A percentile compares a stretch with the other conserved stretches of the same genome.
phyloP scores from a whole-genome alignment of 768 basidiomycete genomes.

The Panaeolus cyanescens region DNA sequence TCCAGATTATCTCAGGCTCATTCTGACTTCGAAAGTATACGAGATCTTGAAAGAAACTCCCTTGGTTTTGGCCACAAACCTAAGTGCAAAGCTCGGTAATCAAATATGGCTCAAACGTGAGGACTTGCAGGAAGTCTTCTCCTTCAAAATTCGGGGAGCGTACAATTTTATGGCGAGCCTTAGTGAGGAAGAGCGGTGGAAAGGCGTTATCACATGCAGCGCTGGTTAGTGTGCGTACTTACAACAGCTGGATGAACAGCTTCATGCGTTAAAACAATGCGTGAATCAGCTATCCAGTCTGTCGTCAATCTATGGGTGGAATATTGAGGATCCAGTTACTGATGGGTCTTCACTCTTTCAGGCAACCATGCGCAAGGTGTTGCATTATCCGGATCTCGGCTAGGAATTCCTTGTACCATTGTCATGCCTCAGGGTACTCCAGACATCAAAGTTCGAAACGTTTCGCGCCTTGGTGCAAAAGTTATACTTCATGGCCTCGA shows the following conservation, averaged over 20 bases:
- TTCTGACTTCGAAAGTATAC: constrained; percentile 89
- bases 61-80: constrained; percentile 81
- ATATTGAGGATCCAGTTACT: background rate
- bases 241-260: constrained; percentile 9
- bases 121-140: constrained; percentile 96
- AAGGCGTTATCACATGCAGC: constrained; percentile 96
- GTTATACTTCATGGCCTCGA: constrained; percentile 90
- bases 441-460: constrained; percentile 94
- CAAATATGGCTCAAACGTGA: constrained; percentile 97
- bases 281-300: background rate
- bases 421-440: constrained; percentile 98
- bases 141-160: constrained; percentile 98
- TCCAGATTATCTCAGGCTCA: constrained; percentile 88
- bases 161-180: constrained; percentile 98
- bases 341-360: constrained; percentile 30
- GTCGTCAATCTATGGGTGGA: background rate
- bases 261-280: constrained; percentile 4
- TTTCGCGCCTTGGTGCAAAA: constrained; percentile 92
- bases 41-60: constrained; percentile 90
- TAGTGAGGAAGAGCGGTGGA: constrained; percentile 88
- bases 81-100: constrained; percentile 87
- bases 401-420: constrained; percentile 95
- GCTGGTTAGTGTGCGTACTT: constrained; percentile 83
- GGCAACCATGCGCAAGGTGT: constrained; percentile 99
- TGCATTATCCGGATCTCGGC: constrained; percentile 86